These are phyloP conservation scores for Leccinum ponderosum DNA, from an alignment of 1,284 basidiomycete genomes.

Conservation along the genomic window DNA sequence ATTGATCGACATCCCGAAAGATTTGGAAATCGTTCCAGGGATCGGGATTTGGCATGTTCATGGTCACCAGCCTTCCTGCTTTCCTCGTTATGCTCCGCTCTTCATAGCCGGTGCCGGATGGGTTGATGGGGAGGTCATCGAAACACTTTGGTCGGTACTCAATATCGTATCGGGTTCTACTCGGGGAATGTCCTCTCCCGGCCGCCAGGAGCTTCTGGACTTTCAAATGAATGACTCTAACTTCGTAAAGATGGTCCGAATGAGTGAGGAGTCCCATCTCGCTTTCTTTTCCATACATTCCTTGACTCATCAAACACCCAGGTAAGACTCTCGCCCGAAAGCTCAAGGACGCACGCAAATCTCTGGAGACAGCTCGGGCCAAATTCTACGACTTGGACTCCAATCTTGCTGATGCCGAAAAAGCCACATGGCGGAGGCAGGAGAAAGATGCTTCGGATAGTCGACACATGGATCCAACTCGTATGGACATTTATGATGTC, in stretches of 20 bases:
- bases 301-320: not conserved
- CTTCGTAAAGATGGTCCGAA: not conserved
- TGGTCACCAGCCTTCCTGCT: too few relatives aligned
- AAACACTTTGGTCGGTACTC: too few relatives aligned
- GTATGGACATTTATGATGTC: not conserved
- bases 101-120: too few relatives aligned
- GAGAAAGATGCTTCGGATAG: not conserved
- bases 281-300: not conserved
- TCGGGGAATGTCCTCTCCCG: not conserved
- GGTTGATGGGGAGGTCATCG: too few relatives aligned
- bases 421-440: not conserved
- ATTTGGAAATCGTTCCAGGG: too few relatives aligned
- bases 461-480: not conserved
- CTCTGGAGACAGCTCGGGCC: not conserved
- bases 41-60: too few relatives aligned
- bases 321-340: not conserved
- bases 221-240: not conserved
- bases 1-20: too few relatives aligned
- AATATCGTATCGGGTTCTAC: too few relatives aligned
- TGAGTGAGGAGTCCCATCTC: not conserved
- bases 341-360: not conserved
- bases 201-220: not conserved
- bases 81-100: too few relatives aligned
- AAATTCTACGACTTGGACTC: not conserved
- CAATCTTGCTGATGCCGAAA: not conserved